A percentile compares a stretch with the other conserved stretches of the same genome.
These are phyloP conservation scores for Trametes meyenii DNA, from an alignment of 768 basidiomycete genomes.

Conservation along the genomic window DNA sequence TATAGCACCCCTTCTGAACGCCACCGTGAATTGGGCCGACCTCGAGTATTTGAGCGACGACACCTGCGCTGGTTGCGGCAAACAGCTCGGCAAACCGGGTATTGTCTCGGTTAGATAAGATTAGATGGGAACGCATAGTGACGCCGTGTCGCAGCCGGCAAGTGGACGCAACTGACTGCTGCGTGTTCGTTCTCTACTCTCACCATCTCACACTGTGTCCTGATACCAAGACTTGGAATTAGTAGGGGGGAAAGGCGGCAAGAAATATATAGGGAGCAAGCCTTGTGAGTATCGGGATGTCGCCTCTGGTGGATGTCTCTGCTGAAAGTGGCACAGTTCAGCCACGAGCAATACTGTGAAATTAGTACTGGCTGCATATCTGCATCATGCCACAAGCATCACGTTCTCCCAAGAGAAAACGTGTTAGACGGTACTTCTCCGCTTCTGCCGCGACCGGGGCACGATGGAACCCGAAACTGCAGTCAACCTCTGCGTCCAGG, in stretches of 20 bases:
- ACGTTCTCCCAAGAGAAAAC: conserved; percentile 32
- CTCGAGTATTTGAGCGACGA: no score
- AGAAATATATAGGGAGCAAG: no score
- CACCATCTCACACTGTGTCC: no score
- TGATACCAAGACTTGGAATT: no score
- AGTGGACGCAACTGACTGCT: not conserved
- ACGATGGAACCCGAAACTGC: conserved; percentile 23
- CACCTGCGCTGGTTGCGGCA: no score
- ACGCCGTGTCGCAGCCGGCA: not conserved
- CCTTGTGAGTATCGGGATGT: not conserved
- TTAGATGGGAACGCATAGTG: not conserved
- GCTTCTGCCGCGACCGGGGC: conserved; percentile 30
- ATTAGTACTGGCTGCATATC: no score
- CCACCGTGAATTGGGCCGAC: no score
- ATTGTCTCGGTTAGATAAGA: not conserved
- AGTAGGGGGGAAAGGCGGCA: no score
- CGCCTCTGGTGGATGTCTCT: no score
- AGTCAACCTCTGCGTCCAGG: conserved; percentile 1
- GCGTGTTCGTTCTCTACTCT: not conserved
- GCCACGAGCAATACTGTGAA: not conserved
- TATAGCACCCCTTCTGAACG: not conserved
- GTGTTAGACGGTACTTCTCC: conserved; percentile 31
- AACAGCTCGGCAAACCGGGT: no score
- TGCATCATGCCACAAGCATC: conserved; percentile 27
- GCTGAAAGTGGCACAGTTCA: not conserved